These are phyloP conservation scores for Aegilops umbellulata DNA, from an alignment of 176 grass and related monocot species.

Conservation along the genomic window DNA sequence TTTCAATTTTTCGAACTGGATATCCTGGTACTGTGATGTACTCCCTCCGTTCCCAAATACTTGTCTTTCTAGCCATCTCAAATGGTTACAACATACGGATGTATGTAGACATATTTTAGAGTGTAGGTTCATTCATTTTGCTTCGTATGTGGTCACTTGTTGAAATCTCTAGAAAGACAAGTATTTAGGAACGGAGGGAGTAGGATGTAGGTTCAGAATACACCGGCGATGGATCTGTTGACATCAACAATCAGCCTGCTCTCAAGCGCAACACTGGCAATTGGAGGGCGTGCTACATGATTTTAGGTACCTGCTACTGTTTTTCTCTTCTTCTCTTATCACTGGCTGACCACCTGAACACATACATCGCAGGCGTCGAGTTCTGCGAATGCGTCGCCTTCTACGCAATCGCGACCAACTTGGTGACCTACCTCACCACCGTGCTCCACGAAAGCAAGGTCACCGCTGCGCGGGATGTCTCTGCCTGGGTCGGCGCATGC, in stretches of 20 bases:
- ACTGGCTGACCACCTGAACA: neutral
- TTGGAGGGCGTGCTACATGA: slow-evolving; percentile 30
- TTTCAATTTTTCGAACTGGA: neutral
- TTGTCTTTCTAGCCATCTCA: too few relatives aligned
- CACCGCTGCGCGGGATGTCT: neutral
- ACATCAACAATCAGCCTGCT: slow-evolving; percentile 27
- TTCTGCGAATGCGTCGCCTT: neutral
- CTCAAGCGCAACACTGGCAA: slow-evolving; percentile 28
- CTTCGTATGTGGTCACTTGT: too few relatives aligned
- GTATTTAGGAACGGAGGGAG: too few relatives aligned
- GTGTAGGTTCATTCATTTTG: too few relatives aligned
- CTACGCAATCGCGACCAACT: neutral
- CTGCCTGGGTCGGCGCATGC: neutral
- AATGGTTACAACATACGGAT: too few relatives aligned
- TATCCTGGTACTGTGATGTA: neutral
- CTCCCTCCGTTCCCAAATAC: too few relatives aligned
- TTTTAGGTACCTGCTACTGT: slow-evolving; percentile 7
- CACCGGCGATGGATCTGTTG: slow-evolving; percentile 7
- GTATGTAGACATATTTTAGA: too few relatives aligned
- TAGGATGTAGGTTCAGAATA: slow-evolving; percentile 10
- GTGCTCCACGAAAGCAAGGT: slow-evolving; percentile 32
- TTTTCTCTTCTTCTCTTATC: neutral
- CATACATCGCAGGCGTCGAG: neutral
- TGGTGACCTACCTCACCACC: slow-evolving; percentile 26
- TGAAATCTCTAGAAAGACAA: too few relatives aligned